Percentiles rank a stretch among this genome's conserved stretches.
phyloP scores from a whole-genome alignment of 306 rosid genomes.

The Begonia loranthoides region DNA sequence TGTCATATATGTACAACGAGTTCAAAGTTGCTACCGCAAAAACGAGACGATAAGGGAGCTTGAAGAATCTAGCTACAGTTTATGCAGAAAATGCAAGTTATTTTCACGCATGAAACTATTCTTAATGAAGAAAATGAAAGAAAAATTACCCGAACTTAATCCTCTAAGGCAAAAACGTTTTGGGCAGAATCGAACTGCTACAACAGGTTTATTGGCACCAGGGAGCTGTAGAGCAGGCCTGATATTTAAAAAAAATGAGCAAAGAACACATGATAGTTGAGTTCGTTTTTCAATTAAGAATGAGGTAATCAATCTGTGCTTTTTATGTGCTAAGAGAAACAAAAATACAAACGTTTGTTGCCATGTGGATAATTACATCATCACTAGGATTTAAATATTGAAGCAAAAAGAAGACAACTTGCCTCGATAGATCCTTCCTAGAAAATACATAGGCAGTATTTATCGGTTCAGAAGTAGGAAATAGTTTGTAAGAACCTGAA shows the following conservation, averaged over 20 bases:
- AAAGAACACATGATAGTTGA: slow-evolving; percentile 7
- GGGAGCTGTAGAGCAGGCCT: slow-evolving; percentile 94
- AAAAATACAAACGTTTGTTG: too few relatives aligned
- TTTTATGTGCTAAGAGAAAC: too few relatives aligned
- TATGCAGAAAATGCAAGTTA: background rate
- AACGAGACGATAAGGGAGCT: slow-evolving; percentile 77
- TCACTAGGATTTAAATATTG: background rate
- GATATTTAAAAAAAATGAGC: slow-evolving; percentile 3
- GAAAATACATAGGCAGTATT: slow-evolving; percentile 73
- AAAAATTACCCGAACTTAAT: slow-evolving; percentile 40
- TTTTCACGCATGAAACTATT: too few relatives aligned
- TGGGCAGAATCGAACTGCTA: slow-evolving; percentile 81
- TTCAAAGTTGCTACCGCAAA: slow-evolving; percentile 86
- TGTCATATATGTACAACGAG: slow-evolving; percentile 73
- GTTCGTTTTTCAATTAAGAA: too few relatives aligned
- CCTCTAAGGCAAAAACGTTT: slow-evolving; percentile 49
- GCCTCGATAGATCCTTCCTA: slow-evolving; percentile 76
- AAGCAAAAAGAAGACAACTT: slow-evolving; percentile 12
- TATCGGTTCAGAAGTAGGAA: slow-evolving; percentile 41
- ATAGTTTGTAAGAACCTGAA: slow-evolving; percentile 61
- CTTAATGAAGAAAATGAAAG: slow-evolving; percentile 7
- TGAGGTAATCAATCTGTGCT: too few relatives aligned
- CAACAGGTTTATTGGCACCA: slow-evolving; percentile 69
- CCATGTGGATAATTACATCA: too few relatives aligned
- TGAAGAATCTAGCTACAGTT: slow-evolving; percentile 56